Evolutionary conservation across 306 rosid genomes (phyloP), one percentile per base, ranked within the genome.

Genomic region (Vigna nakashimae): DNA sequence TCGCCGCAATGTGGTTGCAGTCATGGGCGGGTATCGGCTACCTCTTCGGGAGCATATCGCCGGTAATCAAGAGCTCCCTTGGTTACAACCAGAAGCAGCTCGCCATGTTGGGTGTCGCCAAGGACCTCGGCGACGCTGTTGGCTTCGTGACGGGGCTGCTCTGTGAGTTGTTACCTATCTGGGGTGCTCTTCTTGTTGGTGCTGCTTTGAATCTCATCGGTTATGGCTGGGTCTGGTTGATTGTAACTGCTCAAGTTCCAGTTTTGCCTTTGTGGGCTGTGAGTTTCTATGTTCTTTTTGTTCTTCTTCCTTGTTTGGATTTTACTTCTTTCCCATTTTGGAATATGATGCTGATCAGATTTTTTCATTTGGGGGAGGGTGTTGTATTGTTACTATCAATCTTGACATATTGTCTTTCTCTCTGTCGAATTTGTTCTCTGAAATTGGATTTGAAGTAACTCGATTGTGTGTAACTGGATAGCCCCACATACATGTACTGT

Each of bases 1-100:
- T 92, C 18, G 90, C 90, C 5, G 93, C 98, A 88, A 95, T 92
- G 92, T 95, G 98, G 98, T 45, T 95, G 65, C 98, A 95, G 12
- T 95, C 97, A n/a, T 88, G 94, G 79, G 99, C 99, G 0, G 99
- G 99, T 4, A 71, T 90, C 13, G 98, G 97, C 1, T 95, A 95
- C 85, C 46, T 95, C 62, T 95, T 91, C 17, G 99, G 99, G 7
- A 92, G 98, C 83, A 83, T 92, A 18, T 95, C 99, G 3, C 97
- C 98, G 1, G 87, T 87, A 7, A 91, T 95, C 4, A 95, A 95
- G 78, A 85, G 84, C 42, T 86, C 88, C 20, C 74, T 95, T 32
- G 72, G 76, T 42, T 95, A 95, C 34, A 92, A 91, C 38, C 99
- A 92, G 83, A 85, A 83, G 73, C 96, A 92, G 77, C 17, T 95